Percentiles rank a stretch among this genome's conserved stretches.
Conservation (phyloP, 305 asterid genomes). For the Plantago lanceolata region DNA sequence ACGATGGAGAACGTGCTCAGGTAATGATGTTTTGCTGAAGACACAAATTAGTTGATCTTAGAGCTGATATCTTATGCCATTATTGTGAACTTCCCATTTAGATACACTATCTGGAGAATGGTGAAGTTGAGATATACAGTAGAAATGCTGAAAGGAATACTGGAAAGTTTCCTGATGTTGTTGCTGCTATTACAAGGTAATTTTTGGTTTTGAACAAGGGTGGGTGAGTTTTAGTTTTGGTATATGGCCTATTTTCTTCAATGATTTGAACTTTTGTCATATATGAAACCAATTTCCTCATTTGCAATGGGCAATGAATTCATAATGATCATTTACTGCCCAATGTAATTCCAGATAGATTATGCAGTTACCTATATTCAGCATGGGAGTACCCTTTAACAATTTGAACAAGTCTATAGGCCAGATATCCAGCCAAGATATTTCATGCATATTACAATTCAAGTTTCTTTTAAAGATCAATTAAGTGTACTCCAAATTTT, state of each 20-base stretch:
- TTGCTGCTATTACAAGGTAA: constrained; percentile 71
- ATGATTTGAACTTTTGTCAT: too few species aligned
- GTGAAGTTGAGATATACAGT: constrained; percentile 91
- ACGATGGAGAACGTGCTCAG: constrained; percentile 99
- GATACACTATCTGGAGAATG: constrained; percentile 86
- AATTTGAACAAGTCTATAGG: too few species aligned
- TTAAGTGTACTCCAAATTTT: too few species aligned
- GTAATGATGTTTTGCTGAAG: constrained; percentile 35
- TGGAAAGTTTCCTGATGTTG: constrained; percentile 92
- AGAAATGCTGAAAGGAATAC: constrained; percentile 91
- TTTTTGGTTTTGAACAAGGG: neutral
- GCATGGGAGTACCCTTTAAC: too few species aligned
- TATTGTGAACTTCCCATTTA: constrained; percentile 30
- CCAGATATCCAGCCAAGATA: too few species aligned
- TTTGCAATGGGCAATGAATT: too few species aligned
- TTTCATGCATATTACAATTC: too few species aligned
- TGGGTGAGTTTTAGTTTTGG: constrained; percentile 12
- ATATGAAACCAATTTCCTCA: too few species aligned
- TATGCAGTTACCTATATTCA: too few species aligned
- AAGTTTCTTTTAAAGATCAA: too few species aligned
- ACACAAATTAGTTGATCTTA: constrained; percentile 15
- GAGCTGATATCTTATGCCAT: constrained; percentile 9
- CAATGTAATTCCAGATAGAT: too few species aligned
- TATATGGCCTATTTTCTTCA: neutral
- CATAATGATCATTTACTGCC: too few species aligned